Evolutionary conservation across 352 stramenopile species (phyloP), one percentile per base, ranked within the genome.

Genomic region (Globisporangium canariense): DNA sequence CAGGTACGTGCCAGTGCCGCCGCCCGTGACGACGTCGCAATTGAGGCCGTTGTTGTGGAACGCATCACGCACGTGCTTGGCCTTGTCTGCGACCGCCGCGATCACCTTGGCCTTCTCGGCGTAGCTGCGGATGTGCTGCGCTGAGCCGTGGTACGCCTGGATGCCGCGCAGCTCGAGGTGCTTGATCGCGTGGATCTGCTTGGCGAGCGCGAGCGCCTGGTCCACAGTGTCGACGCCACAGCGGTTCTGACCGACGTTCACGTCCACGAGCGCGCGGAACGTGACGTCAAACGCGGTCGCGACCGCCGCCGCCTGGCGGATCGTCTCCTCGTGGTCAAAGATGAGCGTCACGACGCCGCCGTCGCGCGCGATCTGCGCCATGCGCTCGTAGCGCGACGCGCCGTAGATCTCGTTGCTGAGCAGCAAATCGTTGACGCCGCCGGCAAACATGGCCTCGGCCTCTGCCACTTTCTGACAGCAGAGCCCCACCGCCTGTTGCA

Each of bases 391-490:
- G 9, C 81, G 74, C 32, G 68, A 54, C 2, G 58, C 20, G 1
- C 77, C 76, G 30, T 77, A 74, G 13, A 93, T 62, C 66, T 93
- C 77, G 60, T 93, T 93, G 55, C 82, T 90, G 18, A 93, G 66
- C 32, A 93, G 50, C 34, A 93, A 52, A 47, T 93, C 73, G 18
- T 36, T 59, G 16, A 90, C 58, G 4, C 79, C 84, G 11, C 79
- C 79, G 6, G 66, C 62, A 47, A 86, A 86, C 80, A 91, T 89
- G 69, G 79, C 79, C 69, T 93, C 82, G 51, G 79, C 80, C 49
- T 93, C 84, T 10, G 69, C 64, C 9, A 93, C 73, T 64, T 89
- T 93, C 65, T 89, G 79, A 60, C 79, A 89, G 57, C 79, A 92
- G 8, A 92, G 59, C 6, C 83, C 83, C 11, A 76, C 58, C 2